A percentile compares a stretch with the other conserved stretches of the same genome.
Conservation (phyloP, 306 rosid genomes). For the Hippophae tibetana region DNA sequence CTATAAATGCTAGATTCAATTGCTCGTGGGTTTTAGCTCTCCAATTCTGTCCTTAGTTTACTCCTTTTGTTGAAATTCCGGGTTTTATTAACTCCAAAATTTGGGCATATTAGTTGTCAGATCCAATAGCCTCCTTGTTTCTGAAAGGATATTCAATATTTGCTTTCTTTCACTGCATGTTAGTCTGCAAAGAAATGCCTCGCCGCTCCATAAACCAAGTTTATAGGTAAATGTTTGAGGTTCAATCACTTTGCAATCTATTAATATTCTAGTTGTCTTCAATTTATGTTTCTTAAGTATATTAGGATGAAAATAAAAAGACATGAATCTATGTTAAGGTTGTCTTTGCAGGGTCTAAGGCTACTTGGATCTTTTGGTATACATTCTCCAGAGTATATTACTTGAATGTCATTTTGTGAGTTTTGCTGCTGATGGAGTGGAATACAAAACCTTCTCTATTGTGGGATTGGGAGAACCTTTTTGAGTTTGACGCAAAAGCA, state of each 20-base stretch:
- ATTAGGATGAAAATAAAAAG: no score
- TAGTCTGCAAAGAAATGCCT: background rate
- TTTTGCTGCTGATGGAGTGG: constrained; percentile 63
- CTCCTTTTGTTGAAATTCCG: no score
- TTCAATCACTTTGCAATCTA: background rate
- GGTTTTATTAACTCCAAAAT: no score
- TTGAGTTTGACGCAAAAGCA: constrained; percentile 40
- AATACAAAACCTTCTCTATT: constrained; percentile 46
- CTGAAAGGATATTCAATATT: no score
- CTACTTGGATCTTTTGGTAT: constrained; percentile 16
- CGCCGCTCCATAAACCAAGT: constrained; percentile 1
- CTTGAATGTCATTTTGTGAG: constrained; percentile 19
- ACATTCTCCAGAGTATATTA: constrained; percentile 10
- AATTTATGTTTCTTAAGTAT: no score
- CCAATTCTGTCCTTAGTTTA: no score
- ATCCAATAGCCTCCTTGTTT: no score
- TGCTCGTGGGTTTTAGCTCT: no score
- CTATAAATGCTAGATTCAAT: no score
- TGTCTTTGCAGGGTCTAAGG: constrained; percentile 33
- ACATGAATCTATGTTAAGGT: constrained; percentile 2
- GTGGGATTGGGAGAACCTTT: constrained; percentile 80
- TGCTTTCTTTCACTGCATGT: no score
- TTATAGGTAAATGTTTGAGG: constrained; percentile 11
- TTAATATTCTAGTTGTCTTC: background rate
- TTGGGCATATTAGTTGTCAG: no score